Percentiles rank a stretch among this genome's conserved stretches.
These are phyloP conservation scores for Moesziomyces aphidis DNA, from an alignment of 1,284 basidiomycete species.

Conservation along the genomic window DNA sequence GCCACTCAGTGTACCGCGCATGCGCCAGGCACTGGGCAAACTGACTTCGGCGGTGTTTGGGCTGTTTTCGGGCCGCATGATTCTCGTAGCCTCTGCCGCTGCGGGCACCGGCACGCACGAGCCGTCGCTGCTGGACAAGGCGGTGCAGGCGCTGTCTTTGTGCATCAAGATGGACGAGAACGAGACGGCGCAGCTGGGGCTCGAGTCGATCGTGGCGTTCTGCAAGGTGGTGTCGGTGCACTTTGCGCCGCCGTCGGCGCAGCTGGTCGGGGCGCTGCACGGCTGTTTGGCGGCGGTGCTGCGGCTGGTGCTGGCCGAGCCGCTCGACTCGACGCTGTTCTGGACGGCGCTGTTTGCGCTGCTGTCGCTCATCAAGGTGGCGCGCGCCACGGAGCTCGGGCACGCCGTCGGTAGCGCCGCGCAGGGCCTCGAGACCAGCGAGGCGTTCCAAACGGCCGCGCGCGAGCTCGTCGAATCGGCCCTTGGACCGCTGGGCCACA, in stretches of 20 bases:
- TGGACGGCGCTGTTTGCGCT: conserved; percentile 30
- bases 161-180: conserved; percentile 47
- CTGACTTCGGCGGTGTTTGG: conserved; percentile 29
- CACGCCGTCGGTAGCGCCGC: conserved; percentile 8
- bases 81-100: conserved; percentile 16
- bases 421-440: conserved; percentile 13
- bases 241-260: conserved; percentile 4
- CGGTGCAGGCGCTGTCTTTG: conserved; percentile 32
- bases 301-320: conserved; percentile 27
- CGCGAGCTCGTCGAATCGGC: conserved; percentile 28
- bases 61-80: conserved; percentile 29
- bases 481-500: conserved; percentile 9
- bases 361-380: conserved; percentile 27
- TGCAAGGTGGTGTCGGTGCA: conserved; percentile 21
- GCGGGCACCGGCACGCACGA: neutral
- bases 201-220: conserved; percentile 38
- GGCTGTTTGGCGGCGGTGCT: conserved; percentile 8
- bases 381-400: conserved; percentile 18
- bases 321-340: conserved; percentile 30
- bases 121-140: conserved; percentile 16
- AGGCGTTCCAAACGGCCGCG: conserved; percentile 19
- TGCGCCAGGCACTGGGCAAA: conserved; percentile 35
- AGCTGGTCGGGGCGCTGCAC: conserved; percentile 19
- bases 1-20: conserved; percentile 35
- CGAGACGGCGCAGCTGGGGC: conserved; percentile 29